Conservation (phyloP, 2,329 filamentous ascomycete genomes). For the Neonectria punicea region DNA sequence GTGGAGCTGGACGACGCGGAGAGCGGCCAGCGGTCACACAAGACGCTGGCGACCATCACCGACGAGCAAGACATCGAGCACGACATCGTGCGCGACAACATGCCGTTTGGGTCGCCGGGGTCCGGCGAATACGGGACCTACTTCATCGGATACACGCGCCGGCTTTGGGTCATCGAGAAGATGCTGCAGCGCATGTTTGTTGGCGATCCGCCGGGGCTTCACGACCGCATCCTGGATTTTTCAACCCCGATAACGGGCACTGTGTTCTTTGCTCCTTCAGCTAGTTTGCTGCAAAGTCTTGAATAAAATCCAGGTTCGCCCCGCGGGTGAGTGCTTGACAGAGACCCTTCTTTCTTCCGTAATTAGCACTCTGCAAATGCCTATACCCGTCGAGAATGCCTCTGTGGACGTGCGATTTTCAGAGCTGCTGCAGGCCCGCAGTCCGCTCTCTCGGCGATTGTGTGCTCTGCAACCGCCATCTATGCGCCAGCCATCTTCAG, state of each 20-base stretch:
- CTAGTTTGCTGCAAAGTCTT: constrained; percentile 12
- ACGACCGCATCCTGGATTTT: constrained; percentile 66
- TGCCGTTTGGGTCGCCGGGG: constrained; percentile 67
- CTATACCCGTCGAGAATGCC: constrained; percentile 36
- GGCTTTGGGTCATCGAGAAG: constrained; percentile 66
- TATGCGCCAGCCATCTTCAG: constrained; percentile 49
- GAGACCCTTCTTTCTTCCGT: constrained; percentile 4
- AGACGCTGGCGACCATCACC: constrained; percentile 64
- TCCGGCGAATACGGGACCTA: constrained; percentile 65
- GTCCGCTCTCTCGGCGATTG: constrained; percentile 52
- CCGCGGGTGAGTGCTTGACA: background rate
- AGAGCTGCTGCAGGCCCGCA: constrained; percentile 45
- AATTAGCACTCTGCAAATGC: background rate
- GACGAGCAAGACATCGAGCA: constrained; percentile 62
- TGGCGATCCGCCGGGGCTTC: constrained; percentile 61
- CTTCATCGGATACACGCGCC: constrained; percentile 65
- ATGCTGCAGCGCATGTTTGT: constrained; percentile 69
- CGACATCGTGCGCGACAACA: constrained; percentile 67
- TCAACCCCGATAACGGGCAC: constrained; percentile 63
- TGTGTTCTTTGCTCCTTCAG: constrained; percentile 62
- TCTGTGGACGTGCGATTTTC: constrained; percentile 50
- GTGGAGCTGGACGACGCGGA: constrained; percentile 64
- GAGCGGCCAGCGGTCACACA: constrained; percentile 61
- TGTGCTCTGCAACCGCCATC: constrained; percentile 52
- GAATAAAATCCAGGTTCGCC: no score